These are phyloP conservation scores for Rhizomucor pusillus DNA, from an alignment of 371 early-diverging fungal genomes.

Conservation along the genomic window DNA sequence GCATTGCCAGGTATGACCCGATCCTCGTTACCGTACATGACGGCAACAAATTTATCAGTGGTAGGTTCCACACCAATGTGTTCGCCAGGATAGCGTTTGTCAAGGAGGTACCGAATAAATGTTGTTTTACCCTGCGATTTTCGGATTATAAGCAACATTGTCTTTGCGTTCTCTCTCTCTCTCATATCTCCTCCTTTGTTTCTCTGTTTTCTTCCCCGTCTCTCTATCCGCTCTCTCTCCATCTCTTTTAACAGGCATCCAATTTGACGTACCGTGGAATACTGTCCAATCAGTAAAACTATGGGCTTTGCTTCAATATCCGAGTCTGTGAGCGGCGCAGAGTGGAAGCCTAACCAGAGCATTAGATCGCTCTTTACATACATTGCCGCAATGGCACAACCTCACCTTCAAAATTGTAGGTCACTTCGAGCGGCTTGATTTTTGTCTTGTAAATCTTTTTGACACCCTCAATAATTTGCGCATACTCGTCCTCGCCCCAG, in stretches of 20 bases:
- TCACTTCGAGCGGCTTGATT: conserved; percentile 71
- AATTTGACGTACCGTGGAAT: conserved; percentile 58
- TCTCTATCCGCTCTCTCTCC: too few relatives aligned
- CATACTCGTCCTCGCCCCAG: conserved; percentile 48
- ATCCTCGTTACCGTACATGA: conserved; percentile 75
- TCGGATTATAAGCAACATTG: conserved; percentile 6
- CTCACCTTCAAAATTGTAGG: conserved; percentile 73
- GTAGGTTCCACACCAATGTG: conserved; percentile 90
- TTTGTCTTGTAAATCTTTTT: conserved; percentile 69
- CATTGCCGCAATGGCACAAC: neutral
- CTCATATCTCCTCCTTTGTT: too few relatives aligned
- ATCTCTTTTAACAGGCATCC: too few relatives aligned
- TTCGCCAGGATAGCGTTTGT: conserved; percentile 77
- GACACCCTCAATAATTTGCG: conserved; percentile 59
- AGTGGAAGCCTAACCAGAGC: conserved; percentile 61
- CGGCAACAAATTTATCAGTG: conserved; percentile 83
- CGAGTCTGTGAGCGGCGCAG: conserved; percentile 71
- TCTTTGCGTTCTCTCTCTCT: neutral
- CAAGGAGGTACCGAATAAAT: conserved; percentile 81
- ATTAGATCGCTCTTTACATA: neutral
- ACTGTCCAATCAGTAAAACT: conserved; percentile 82
- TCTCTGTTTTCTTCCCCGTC: neutral
- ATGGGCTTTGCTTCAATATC: conserved; percentile 87
- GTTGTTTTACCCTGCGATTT: conserved; percentile 69
- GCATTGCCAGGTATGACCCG: conserved; percentile 86